Evolutionary conservation across 75 land plant species (phyloP), one percentile per base, ranked within the genome.

Genomic region (Selaginella moellendorffii): DNA sequence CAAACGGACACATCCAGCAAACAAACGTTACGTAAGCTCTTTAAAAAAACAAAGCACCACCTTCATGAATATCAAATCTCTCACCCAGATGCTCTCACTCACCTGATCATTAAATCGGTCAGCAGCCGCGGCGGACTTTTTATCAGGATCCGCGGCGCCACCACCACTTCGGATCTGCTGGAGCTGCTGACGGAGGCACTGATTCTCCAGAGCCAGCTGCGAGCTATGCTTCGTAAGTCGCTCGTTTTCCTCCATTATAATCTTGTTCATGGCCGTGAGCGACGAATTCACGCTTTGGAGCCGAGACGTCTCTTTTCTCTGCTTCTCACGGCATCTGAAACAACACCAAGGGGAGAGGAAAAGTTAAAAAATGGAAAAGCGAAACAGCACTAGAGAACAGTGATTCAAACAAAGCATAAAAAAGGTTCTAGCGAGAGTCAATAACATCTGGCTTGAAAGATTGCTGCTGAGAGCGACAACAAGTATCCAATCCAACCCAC

Each of bases 231-330:
- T 82, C 61, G 78, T 80, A 63, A 84, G 64, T 61, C 87, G 67
- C 63, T 85, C 88, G 67, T 85, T 85, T 63, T 85, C n/a, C 76
- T 85, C 88, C 88, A 85, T 85, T 60, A 85, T 61, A 2, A 85
- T 72, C 70, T 77, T 85, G 72, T 85, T 85, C 85, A 85, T 82
- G 0, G 88, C 88, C 0, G 80, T 74, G 27, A 85, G 74, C 74
- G 81, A 81, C 62, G 86, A 53, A 30, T 85, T 85, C 31, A 85
- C 88, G 59, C 79, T 74, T 66, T 82, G 88, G 0, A 85, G 78
- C 31, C 88, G 66, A 0, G 80, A 82, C 0, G 88, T 67, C 65
- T 85, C 88, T 63, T 85, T 82, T 29, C 88, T 30, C 62, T 85
- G 88, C 64, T 85, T 85, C 58, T 85, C 88, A 26, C 88, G 71